Evolutionary conservation across 2,329 filamentous ascomycete species (phyloP), one percentile per base, ranked within the genome.

Genomic region (Talaromyces sp.): DNA sequence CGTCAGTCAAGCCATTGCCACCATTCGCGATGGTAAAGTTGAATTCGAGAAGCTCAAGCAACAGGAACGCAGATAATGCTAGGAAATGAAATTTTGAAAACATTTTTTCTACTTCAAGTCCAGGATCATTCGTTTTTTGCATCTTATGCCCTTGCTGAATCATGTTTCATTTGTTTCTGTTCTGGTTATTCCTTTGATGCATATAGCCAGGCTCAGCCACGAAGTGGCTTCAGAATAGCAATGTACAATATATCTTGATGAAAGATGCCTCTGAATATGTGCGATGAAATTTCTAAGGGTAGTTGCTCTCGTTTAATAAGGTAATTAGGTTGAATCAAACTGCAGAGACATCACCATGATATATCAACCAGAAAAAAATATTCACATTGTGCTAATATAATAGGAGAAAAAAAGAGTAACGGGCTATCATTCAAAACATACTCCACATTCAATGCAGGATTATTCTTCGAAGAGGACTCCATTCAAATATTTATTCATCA

Each of bases 1-100:
- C 25, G 63, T 67, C 22, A 64, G 63, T 37, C 69, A 69, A 43
- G 69, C 64, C 56, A 75, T 87, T 43, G 84, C 84, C 0, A 80
- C 75, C 37, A 79, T 86, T 31, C 76, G 77, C 15, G 82, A 85
- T 63, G 87, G 86, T 17, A 88, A 87, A 70, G 85, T 87, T n/a
- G 77, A 78, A 37, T 85, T 90, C 65, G 79, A 85, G 65, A 68
- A 71, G 57, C 60, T 64, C 17, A 60, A 17, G 41, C 25, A 37
- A 40, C 45, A 50, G 41, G n/a, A 40, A 51, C n/a, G 10, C 41
- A 6, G 35, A 31, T 25, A 28, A 40, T 52, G 22, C 57, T 37
- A 56, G 54, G 53, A 56, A 39, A 8, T 46, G 25, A 46, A n/a
- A 1, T 2, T n/a, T 25, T 15, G 41, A 25, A 1, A 9, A 11